Evolutionary conservation across 1,284 basidiomycete genomes (phyloP), one percentile per base, ranked within the genome.

Genomic region (Rhodotorula sp.): DNA sequence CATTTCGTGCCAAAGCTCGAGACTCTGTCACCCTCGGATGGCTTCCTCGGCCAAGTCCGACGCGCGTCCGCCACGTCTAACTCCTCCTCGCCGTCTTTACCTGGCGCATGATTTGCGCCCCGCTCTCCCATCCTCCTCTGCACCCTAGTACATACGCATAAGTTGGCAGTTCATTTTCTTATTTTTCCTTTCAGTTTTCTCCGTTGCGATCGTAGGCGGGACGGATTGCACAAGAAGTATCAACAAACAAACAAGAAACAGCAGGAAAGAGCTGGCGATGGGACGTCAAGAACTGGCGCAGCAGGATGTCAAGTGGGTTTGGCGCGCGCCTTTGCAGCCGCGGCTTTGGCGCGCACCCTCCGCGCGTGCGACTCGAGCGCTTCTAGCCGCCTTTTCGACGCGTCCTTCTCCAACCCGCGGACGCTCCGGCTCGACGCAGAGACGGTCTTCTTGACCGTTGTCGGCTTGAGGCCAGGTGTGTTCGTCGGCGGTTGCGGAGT

Each of bases 311-410:
- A 16, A 55, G 54, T 26, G 14, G 26, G n/a, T 12, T 6, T 31
- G 21, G 26, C 15, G 16, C 5, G 23, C 31, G 31, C 15, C 64
- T 59, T 49, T 57, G 57, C 31, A 15, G 45, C 56, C 49, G 38
- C 18, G 34, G n/a, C 38, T 61, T 49, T 45, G 19, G 58, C 62
- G 50, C 63, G 38, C 16, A 60, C 64, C 64, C 23, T 59, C 49
- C 68, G 58, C 64, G 60, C 68, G 15, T 45, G 43, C 23, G 38
- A 34, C 60, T 66, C 60, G 28, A 62, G 16, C 28, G n/a, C 60
- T 16, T 58, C 64, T 23, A 55, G 23, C 49, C 59, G 43, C 55
- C 16, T 34, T 23, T 38, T 52, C 4, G 28, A 48, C 55, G n/a
- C 45, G 26, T 31, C 54, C 43, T 62, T 65, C 3, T 66, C 68